phyloP scores from a whole-genome alignment of 805 yeast species.

The Candida pini region DNA sequence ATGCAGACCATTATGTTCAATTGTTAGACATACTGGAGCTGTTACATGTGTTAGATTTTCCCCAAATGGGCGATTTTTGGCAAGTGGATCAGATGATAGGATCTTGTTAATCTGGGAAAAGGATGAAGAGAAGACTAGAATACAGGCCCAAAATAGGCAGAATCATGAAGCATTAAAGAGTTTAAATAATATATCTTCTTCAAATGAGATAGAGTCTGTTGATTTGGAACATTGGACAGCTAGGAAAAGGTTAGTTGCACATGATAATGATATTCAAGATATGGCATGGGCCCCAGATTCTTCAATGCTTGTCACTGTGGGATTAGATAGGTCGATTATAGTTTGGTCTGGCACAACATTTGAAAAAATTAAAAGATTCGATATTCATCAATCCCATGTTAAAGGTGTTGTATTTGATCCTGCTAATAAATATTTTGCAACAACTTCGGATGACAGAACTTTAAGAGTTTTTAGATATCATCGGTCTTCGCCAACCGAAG shows the following conservation, averaged over 20 bases:
- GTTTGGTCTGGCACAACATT: conserved; percentile 93
- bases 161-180: conserved; percentile 15
- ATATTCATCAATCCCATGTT: conserved; percentile 90
- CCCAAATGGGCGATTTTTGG: conserved; percentile 85
- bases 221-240: conserved; percentile 95
- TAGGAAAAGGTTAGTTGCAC: conserved; percentile 86
- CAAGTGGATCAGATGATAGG: conserved; percentile 94
- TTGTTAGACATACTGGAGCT: conserved; percentile 96
- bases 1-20: conserved; percentile 71
- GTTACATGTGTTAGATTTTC: conserved; percentile 91
- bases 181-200: conserved; percentile 29
- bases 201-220: conserved; percentile 51
- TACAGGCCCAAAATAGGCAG: conserved; percentile 25
- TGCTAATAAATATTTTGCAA: conserved; percentile 94
- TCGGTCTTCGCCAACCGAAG: conserved; percentile 54
- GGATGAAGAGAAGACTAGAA: conserved; percentile 63
- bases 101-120: conserved; percentile 89
- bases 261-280: conserved; percentile 96
- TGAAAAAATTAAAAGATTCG: conserved; percentile 82
- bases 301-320: conserved; percentile 84
- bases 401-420: conserved; percentile 98
- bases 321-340: conserved; percentile 86
- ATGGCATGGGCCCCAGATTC: conserved; percentile 98
- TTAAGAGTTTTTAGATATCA: conserved; percentile 84
- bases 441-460: conserved; percentile 94